These are phyloP conservation scores for Phylloporus arenicola DNA, from an alignment of 768 basidiomycete genomes.

Conservation along the genomic window DNA sequence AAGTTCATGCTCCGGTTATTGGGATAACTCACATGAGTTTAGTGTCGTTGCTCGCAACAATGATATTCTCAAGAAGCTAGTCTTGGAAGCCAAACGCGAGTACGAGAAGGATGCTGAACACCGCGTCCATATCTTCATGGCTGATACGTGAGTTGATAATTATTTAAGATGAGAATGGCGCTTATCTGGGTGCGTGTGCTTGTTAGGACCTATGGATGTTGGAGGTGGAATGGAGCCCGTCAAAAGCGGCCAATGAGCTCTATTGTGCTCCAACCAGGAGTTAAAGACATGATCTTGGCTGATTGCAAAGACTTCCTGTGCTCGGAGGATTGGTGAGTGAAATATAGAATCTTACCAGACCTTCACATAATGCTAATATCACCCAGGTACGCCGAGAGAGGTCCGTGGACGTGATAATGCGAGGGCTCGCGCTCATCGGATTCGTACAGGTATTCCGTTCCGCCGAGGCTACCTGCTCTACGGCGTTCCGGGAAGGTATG, in stretches of 20 bases:
- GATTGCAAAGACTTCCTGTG: slow-evolving; percentile 83
- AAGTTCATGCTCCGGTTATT: slow-evolving; percentile 10
- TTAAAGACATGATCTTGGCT: slow-evolving; percentile 84
- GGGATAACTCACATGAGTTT: slow-evolving; percentile 8
- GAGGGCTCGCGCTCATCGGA: slow-evolving; percentile 18
- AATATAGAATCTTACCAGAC: slow-evolving; percentile 14
- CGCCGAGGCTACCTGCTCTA: slow-evolving; percentile 80
- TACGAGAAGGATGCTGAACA: slow-evolving; percentile 91
- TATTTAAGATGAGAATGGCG: slow-evolving; percentile 3
- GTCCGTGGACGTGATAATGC: slow-evolving; percentile 37
- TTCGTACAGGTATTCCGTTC: slow-evolving; percentile 70
- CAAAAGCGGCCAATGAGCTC: slow-evolving; percentile 90
- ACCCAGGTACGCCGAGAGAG: slow-evolving; percentile 83
- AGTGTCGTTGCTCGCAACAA: slow-evolving; percentile 88
- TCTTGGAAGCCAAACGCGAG: slow-evolving; percentile 80
- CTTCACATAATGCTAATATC: slow-evolving; percentile 15
- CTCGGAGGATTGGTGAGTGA: slow-evolving; percentile 77
- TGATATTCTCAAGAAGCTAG: slow-evolving; percentile 80
- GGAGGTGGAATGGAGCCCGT: slow-evolving; percentile 86
- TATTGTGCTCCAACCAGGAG: slow-evolving; percentile 85
- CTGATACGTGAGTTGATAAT: slow-evolving; percentile 65
- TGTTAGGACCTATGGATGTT: slow-evolving; percentile 61
- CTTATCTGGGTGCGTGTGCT: slow-evolving; percentile 3
- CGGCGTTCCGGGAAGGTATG: slow-evolving; percentile 79
- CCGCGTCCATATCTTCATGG: slow-evolving; percentile 84